phyloP scores from a whole-genome alignment of 495 filamentous ascomycete genomes.

The Annulohypoxylon bovei region DNA sequence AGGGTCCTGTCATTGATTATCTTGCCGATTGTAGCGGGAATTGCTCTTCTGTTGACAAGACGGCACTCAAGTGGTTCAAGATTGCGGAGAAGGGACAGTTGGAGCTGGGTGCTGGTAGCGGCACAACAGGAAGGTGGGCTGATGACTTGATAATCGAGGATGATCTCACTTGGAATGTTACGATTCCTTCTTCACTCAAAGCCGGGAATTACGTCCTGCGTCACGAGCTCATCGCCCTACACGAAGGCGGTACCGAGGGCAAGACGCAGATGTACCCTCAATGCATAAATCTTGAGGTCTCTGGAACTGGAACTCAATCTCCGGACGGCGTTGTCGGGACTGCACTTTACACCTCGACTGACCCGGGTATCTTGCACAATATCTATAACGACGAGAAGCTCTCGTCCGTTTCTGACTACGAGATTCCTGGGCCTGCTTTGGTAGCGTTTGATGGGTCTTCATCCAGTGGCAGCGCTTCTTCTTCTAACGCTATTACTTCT shows the following conservation, averaged over 20 bases:
- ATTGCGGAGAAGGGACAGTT: slow-evolving; percentile 66
- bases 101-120: slow-evolving; percentile 40
- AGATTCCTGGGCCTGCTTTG: slow-evolving; percentile 50
- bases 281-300: slow-evolving; percentile 74
- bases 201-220: slow-evolving; percentile 74
- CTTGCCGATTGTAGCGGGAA: slow-evolving; percentile 73
- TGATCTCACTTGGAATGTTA: slow-evolving; percentile 68
- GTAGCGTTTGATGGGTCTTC: neutral
- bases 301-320: slow-evolving; percentile 63
- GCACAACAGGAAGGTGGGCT: slow-evolving; percentile 68
- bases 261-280: slow-evolving; percentile 75
- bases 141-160: slow-evolving; percentile 68
- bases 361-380: slow-evolving; percentile 66
- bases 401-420: slow-evolving; percentile 46
- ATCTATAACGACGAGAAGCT: slow-evolving; percentile 59
- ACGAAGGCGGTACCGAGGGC: slow-evolving; percentile 61
- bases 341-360: slow-evolving; percentile 61
- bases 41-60: slow-evolving; percentile 69
- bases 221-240: slow-evolving; percentile 76
- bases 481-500: neutral
- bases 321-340: slow-evolving; percentile 56
- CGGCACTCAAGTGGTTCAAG: slow-evolving; percentile 71
- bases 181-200: slow-evolving; percentile 65
- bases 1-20: slow-evolving; percentile 58
- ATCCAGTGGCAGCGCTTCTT: neutral